Conservation (phyloP, 345 rosid species). For the Diplotaxis tenuifolia region DNA sequence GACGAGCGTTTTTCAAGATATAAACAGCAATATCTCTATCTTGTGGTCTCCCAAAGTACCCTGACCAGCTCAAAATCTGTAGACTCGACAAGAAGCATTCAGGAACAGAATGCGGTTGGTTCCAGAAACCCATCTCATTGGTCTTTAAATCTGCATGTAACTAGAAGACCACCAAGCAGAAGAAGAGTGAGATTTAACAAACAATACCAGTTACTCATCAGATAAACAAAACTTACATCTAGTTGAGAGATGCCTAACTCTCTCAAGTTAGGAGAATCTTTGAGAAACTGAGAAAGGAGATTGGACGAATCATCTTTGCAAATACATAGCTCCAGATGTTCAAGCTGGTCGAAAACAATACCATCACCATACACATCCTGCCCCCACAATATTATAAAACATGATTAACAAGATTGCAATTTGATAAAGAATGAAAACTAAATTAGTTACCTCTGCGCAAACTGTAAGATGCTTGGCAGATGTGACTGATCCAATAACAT, state of each 20-base stretch:
- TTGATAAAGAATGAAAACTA: neutral
- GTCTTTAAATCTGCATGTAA: neutral
- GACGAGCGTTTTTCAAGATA: neutral
- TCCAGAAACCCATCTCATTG: neutral
- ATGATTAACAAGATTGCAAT: neutral
- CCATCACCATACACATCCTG: constrained; percentile 2
- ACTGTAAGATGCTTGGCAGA: constrained; percentile 6
- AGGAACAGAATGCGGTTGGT: constrained; percentile 1
- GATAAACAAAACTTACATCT: neutral
- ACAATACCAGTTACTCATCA: neutral
- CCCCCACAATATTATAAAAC: neutral
- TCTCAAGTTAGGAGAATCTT: constrained; percentile 1
- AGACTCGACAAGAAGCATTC: neutral
- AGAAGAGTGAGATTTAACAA: neutral
- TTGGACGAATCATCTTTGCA: neutral
- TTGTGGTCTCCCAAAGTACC: constrained; percentile 1
- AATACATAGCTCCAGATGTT: neutral
- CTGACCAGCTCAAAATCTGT: neutral
- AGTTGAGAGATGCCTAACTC: neutral
- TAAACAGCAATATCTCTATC: constrained; percentile 3
- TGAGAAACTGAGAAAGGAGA: constrained; percentile 1
- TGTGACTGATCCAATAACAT: neutral
- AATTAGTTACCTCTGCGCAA: neutral
- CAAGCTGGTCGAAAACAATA: constrained; percentile 2
- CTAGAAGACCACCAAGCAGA: neutral